Conservation (phyloP, 768 basidiomycete genomes). For the Mycena rebaudengoi region DNA sequence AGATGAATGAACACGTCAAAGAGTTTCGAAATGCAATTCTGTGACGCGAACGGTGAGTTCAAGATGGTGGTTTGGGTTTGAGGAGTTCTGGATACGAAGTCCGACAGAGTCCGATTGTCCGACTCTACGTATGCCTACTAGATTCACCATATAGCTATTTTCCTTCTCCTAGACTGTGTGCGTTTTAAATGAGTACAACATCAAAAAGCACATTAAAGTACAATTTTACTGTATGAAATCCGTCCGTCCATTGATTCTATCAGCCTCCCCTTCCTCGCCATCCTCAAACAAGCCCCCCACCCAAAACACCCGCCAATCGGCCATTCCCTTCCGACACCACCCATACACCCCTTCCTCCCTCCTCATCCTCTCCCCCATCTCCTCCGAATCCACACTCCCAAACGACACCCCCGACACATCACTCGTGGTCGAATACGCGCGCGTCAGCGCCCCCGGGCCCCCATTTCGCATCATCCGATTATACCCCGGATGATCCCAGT, state of each 20-base stretch:
- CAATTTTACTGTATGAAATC: too few species aligned
- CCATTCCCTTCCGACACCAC: conserved; percentile 76
- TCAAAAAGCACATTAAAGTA: too few species aligned
- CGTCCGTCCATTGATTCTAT: neutral
- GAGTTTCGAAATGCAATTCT: too few species aligned
- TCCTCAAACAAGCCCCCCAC: conserved; percentile 64
- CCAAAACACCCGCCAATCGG: conserved; percentile 88
- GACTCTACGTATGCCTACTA: too few species aligned
- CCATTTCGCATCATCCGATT: conserved; percentile 58
- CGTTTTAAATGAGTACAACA: too few species aligned
- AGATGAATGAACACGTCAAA: too few species aligned
- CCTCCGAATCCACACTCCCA: conserved; percentile 63
- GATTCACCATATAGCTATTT: too few species aligned
- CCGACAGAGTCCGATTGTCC: too few species aligned
- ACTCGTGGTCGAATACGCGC: conserved; percentile 56
- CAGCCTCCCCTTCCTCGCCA: conserved; percentile 41
- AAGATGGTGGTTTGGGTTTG: too few species aligned
- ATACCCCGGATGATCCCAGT: conserved; percentile 57
- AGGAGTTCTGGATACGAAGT: too few species aligned
- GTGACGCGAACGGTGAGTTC: too few species aligned
- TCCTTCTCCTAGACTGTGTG: too few species aligned
- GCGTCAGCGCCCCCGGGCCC: conserved; percentile 39
- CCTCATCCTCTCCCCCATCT: conserved; percentile 53
- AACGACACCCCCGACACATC: conserved; percentile 53
- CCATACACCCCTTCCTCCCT: conserved; percentile 77